These are phyloP conservation scores for Candida montana DNA, from an alignment of 805 yeast genomes.

Conservation along the genomic window DNA sequence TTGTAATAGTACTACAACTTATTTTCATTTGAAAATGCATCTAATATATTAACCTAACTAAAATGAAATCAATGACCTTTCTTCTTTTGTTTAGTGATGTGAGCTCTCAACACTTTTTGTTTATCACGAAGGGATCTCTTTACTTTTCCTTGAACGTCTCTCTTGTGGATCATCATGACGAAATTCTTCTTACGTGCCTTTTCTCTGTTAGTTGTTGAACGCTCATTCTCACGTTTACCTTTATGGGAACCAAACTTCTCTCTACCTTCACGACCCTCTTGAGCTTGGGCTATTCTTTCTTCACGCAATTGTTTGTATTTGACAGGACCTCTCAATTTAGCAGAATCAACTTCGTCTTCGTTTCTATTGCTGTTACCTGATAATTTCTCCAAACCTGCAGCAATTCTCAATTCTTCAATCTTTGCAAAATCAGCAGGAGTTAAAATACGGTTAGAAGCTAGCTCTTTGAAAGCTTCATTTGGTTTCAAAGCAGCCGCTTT, in stretches of 20 bases:
- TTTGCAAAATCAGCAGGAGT: slow-evolving; percentile 99
- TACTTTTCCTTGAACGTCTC: slow-evolving; percentile 89
- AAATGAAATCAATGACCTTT: slow-evolving; percentile 47
- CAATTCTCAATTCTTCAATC: slow-evolving; percentile 76
- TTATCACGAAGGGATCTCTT: slow-evolving; percentile 86
- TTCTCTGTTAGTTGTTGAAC: slow-evolving; percentile 91
- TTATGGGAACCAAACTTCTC: slow-evolving; percentile 85
- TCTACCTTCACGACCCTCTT: slow-evolving; percentile 90
- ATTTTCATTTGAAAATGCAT: too few relatives aligned
- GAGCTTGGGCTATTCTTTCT: slow-evolving; percentile 81
- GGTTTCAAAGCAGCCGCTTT: slow-evolving; percentile 28
- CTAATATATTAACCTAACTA: too few relatives aligned
- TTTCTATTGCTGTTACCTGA: slow-evolving; percentile 54
- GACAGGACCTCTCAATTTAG: slow-evolving; percentile 65
- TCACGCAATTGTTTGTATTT: slow-evolving; percentile 81
- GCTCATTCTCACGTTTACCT: slow-evolving; percentile 71
- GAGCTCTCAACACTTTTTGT: slow-evolving; percentile 82
- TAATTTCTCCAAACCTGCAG: slow-evolving; percentile 80
- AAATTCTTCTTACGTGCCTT: slow-evolving; percentile 98
- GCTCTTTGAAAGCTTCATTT: slow-evolving; percentile 44
- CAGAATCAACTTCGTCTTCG: slow-evolving; percentile 84
- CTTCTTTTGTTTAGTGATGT: slow-evolving; percentile 85
- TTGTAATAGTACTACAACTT: too few relatives aligned
- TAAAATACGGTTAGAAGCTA: slow-evolving; percentile 71
- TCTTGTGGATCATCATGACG: slow-evolving; percentile 97